A percentile compares a stretch with the other conserved stretches of the same genome.
Evolutionary conservation across 192 early-diverging fungal genomes (phyloP).

Genomic region (Paraglomus occultum): DNA sequence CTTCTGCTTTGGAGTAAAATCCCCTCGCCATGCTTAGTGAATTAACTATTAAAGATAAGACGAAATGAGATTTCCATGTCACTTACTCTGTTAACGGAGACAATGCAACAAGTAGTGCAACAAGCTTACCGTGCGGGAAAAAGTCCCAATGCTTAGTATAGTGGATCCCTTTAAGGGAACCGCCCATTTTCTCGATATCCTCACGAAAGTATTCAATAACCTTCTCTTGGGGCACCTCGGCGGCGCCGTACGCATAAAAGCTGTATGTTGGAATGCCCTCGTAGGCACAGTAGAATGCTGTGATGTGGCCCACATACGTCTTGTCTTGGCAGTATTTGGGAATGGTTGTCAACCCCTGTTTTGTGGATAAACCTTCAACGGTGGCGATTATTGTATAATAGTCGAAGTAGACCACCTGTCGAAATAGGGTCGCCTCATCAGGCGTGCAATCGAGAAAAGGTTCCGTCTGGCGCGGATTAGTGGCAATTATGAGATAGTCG

Average conservation of each 20-base stretch:
- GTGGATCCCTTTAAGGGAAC: slow-evolving; percentile 16
- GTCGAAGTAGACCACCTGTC: neutral
- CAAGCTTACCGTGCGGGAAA: slow-evolving; percentile 24
- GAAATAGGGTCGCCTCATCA: neutral
- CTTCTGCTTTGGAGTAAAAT: slow-evolving; percentile 14
- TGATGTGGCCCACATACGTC: slow-evolving; percentile 11
- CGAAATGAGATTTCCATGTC: neutral
- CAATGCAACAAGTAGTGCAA: neutral
- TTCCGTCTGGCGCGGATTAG: slow-evolving; percentile 20
- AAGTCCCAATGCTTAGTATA: slow-evolving; percentile 27
- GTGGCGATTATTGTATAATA: slow-evolving; percentile 24
- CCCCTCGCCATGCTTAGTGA: slow-evolving; percentile 10
- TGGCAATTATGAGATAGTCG: slow-evolving; percentile 15
- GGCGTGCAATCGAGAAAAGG: neutral
- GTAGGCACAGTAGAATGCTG: slow-evolving; percentile 19
- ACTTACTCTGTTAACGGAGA: neutral
- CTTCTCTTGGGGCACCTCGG: neutral
- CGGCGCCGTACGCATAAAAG: slow-evolving; percentile 15
- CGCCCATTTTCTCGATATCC: slow-evolving; percentile 11
- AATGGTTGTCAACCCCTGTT: slow-evolving; percentile 19
- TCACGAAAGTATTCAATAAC: slow-evolving; percentile 17
- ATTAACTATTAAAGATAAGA: slow-evolving; percentile 7
- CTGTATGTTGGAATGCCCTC: slow-evolving; percentile 9
- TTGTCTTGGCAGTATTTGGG: slow-evolving; percentile 16
- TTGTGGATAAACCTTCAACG: slow-evolving; percentile 5